phyloP scores from a whole-genome alignment of 345 rosid species.

The Brassica nigra region DNA sequence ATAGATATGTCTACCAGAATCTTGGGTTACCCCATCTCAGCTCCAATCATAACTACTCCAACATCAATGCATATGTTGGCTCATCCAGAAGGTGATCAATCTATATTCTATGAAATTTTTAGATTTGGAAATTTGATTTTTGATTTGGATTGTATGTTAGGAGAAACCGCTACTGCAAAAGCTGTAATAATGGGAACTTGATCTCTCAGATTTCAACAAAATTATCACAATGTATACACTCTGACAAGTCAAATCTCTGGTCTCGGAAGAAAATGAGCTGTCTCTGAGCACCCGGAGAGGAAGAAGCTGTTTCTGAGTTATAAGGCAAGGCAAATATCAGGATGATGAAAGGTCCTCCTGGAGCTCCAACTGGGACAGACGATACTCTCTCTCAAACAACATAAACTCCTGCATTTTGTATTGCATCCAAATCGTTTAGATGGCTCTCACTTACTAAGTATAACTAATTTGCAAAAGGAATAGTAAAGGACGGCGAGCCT shows the following conservation, averaged over 20 bases:
- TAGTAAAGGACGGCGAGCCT: neutral
- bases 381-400: constrained; percentile 81
- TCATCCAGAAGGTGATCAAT: constrained; percentile 51
- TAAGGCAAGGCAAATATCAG: constrained; percentile 24
- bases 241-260: constrained; percentile 12
- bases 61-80: constrained; percentile 65
- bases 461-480: neutral
- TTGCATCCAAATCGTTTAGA: constrained; percentile 30
- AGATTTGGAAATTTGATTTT: neutral
- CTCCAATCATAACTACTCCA: constrained; percentile 77
- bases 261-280: neutral
- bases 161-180: constrained; percentile 87
- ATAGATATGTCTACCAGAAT: constrained; percentile 55
- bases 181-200: constrained; percentile 49
- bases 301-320: neutral
- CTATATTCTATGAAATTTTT: neutral
- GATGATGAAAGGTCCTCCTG: constrained; percentile 51
- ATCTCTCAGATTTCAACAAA: constrained; percentile 13
- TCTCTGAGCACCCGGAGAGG: neutral
- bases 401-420: constrained; percentile 68
- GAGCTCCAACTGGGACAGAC: constrained; percentile 71
- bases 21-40: constrained; percentile 43
- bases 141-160: constrained; percentile 43
- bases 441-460: neutral
- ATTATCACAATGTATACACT: constrained; percentile 12